A percentile compares a stretch with the other conserved stretches of the same genome.
Conservation (phyloP, 1,284 basidiomycete genomes). For the Puccinia novopanici region DNA sequence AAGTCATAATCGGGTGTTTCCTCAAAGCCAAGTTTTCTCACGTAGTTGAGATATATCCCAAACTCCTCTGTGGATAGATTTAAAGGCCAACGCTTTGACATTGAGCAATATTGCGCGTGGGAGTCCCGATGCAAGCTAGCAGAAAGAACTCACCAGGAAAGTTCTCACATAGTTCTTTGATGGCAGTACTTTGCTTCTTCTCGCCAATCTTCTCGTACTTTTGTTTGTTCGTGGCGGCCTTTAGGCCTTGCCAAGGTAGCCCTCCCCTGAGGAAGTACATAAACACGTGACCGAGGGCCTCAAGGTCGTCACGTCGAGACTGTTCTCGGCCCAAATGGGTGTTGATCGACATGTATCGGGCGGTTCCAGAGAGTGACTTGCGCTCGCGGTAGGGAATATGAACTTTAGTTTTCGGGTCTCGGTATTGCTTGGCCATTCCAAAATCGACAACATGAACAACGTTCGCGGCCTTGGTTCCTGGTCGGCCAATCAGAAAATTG, state of each 20-base stretch:
- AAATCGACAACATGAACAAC: slow-evolving; percentile 87
- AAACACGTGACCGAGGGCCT: slow-evolving; percentile 93
- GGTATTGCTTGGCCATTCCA: slow-evolving; percentile 97
- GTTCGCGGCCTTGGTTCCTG: slow-evolving; percentile 81
- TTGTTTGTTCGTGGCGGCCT: slow-evolving; percentile 95
- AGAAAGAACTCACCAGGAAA: slow-evolving; percentile 72
- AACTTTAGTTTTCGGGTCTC: slow-evolving; percentile 93
- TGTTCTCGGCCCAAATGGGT: slow-evolving; percentile 93
- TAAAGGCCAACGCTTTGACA: background rate
- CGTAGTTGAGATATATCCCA: slow-evolving; percentile 64
- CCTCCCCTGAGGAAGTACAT: slow-evolving; percentile 93
- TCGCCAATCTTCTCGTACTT: slow-evolving; percentile 99
- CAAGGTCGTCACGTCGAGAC: slow-evolving; percentile 88
- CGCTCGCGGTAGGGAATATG: slow-evolving; percentile 95
- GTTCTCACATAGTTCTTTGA: slow-evolving; percentile 88
- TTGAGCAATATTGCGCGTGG: no score
- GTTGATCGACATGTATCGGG: slow-evolving; percentile 96
- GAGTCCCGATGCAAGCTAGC: background rate
- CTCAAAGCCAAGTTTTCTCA: slow-evolving; percentile 63
- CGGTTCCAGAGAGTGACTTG: slow-evolving; percentile 84
- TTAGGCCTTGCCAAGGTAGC: slow-evolving; percentile 92
- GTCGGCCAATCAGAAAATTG: slow-evolving; percentile 90
- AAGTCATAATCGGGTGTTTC: slow-evolving; percentile 97
- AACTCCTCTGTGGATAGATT: slow-evolving; percentile 71
- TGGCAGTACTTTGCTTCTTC: slow-evolving; percentile 95